Evolutionary conservation across 2,329 filamentous ascomycete species (phyloP).

Genomic region (Penicillium sp.): DNA sequence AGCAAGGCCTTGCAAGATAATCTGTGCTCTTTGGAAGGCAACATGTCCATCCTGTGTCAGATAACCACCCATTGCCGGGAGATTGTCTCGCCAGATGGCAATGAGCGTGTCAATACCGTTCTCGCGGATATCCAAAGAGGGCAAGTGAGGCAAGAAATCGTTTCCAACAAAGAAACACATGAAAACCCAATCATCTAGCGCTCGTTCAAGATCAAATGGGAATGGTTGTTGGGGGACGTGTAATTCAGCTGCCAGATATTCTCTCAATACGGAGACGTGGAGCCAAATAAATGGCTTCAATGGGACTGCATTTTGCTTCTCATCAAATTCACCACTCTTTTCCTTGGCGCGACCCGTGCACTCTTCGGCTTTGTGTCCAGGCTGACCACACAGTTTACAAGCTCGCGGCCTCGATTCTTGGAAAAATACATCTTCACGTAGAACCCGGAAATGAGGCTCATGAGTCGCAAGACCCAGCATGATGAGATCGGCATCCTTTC

Average conservation of each 20-base stretch:
- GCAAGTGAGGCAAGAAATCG: conserved; percentile 93
- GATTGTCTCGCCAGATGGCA: conserved; percentile 92
- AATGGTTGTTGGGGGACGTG: conserved; percentile 77
- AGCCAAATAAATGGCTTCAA: conserved; percentile 98
- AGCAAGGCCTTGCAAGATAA: conserved; percentile 79
- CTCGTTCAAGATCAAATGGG: conserved; percentile 85
- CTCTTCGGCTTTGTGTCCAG: conserved; percentile 80
- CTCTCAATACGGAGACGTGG: conserved; percentile 81
- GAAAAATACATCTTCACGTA: conserved; percentile 94
- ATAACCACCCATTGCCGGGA: conserved; percentile 88
- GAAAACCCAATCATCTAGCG: conserved; percentile 96
- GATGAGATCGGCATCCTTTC: conserved; percentile 83
- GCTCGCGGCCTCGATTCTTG: conserved; percentile 76
- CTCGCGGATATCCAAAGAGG: conserved; percentile 94
- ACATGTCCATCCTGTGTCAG: conserved; percentile 92
- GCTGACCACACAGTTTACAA: conserved; percentile 86
- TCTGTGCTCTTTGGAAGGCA: conserved; percentile 76
- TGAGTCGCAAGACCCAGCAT: conserved; percentile 97
- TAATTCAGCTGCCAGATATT: conserved; percentile 89
- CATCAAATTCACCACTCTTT: conserved; percentile 72
- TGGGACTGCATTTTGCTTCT: conserved; percentile 64
- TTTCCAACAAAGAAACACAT: conserved; percentile 99
- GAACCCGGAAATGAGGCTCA: conserved; percentile 91
- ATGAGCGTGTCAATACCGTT: conserved; percentile 95
- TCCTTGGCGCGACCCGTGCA: conserved; percentile 74